Conservation (phyloP, 1,284 basidiomycete genomes). For the Caloboletus firmus region DNA sequence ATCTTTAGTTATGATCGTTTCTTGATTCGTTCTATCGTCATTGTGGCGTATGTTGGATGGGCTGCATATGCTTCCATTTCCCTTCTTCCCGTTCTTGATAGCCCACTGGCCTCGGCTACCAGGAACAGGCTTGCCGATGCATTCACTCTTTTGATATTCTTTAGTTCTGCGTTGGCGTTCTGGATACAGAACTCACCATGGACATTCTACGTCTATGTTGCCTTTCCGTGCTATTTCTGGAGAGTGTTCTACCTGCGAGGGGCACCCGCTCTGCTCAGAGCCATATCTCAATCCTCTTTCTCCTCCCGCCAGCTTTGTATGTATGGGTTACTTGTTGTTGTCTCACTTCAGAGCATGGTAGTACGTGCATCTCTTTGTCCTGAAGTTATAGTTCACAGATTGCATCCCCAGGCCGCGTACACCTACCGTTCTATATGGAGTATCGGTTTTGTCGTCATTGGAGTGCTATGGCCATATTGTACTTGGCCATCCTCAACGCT, state of each 20-base stretch:
- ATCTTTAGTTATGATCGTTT: conserved; percentile 66
- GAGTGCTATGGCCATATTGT: conserved; percentile 64
- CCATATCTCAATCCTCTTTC: conserved; percentile 23
- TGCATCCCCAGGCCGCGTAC: conserved; percentile 57
- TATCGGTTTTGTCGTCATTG: conserved; percentile 62
- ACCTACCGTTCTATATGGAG: conserved; percentile 75
- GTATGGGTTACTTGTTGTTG: conserved; percentile 38
- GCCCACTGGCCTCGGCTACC: not conserved
- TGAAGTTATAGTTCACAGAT: not conserved
- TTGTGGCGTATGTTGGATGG: conserved; percentile 78
- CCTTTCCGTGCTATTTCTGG: conserved; percentile 81
- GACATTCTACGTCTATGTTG: conserved; percentile 77
- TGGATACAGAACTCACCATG: conserved; percentile 63
- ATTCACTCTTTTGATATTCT: conserved; percentile 36
- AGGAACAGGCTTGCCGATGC: conserved; percentile 11
- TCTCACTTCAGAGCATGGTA: conserved; percentile 68
- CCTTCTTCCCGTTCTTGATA: conserved; percentile 39
- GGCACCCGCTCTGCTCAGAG: conserved; percentile 25
- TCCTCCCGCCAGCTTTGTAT: conserved; percentile 24
- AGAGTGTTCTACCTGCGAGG: conserved; percentile 44
- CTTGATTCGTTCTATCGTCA: conserved; percentile 70
- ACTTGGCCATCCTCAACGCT: conserved; percentile 44
- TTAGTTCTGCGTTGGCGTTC: conserved; percentile 54
- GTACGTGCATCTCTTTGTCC: conserved; percentile 42
- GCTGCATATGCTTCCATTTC: conserved; percentile 62